These are phyloP conservation scores for Lecanicillium sp. DNA, from an alignment of 2,329 filamentous ascomycete species.

Conservation along the genomic window DNA sequence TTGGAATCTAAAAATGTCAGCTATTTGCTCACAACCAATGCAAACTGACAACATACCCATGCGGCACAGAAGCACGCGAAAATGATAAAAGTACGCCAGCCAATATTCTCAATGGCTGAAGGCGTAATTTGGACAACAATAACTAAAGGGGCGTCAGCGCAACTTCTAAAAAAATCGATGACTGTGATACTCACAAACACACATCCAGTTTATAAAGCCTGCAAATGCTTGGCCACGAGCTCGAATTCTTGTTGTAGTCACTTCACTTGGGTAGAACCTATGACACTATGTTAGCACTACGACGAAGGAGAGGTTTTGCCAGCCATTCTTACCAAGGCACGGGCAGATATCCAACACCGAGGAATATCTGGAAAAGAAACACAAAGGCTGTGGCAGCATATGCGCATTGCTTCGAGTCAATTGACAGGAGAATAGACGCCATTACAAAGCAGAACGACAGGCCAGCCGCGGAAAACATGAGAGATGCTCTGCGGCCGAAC, in stretches of 20 bases:
- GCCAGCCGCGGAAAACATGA: too few species aligned
- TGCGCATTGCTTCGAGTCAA: too few species aligned
- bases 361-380: too few species aligned
- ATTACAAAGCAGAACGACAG: too few species aligned
- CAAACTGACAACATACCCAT: too few species aligned
- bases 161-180: conserved; percentile 26
- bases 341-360: too few species aligned
- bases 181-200: conserved; percentile 20
- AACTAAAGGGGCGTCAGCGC: conserved; percentile 25
- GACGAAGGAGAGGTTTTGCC: conserved; percentile 44
- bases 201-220: conserved; percentile 25
- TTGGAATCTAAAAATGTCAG: too few species aligned
- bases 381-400: too few species aligned
- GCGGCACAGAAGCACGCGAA: conserved; percentile 19
- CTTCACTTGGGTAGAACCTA: conserved; percentile 21
- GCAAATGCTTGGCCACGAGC: neutral
- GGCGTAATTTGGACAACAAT: conserved; percentile 13
- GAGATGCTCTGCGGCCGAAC: too few species aligned
- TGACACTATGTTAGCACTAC: conserved; percentile 30
- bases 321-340: too few species aligned
- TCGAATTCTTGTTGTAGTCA: neutral
- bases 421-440: too few species aligned
- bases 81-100: conserved; percentile 20
- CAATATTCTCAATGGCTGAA: conserved; percentile 14
- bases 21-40: too few species aligned